Conservation (phyloP, 1,284 basidiomycete species). For the Irpex sp. region DNA sequence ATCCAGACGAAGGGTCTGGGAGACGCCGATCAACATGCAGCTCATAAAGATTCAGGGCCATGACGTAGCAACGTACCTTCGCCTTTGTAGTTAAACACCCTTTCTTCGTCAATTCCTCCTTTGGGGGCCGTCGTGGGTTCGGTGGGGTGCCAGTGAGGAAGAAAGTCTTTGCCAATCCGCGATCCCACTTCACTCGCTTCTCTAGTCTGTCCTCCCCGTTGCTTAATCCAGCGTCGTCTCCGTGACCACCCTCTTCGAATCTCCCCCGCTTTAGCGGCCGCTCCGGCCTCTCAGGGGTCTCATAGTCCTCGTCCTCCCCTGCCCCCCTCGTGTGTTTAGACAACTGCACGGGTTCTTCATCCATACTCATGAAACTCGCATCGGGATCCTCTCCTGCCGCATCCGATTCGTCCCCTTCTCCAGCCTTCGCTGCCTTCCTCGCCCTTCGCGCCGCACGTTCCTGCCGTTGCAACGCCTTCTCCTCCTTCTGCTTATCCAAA, state of each 20-base stretch:
- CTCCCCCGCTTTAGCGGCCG: conserved; percentile 30
- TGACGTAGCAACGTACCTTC: conserved; percentile 39
- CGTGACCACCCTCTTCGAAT: conserved; percentile 29
- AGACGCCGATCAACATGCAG: not conserved
- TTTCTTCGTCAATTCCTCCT: conserved; percentile 41
- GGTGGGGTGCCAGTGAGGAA: conserved; percentile 59
- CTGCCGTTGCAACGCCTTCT: conserved; percentile 54
- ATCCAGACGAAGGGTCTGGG: conserved; percentile 66
- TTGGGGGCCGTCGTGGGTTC: conserved; percentile 39
- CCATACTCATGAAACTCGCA: conserved; percentile 28
- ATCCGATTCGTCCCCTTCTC: not conserved
- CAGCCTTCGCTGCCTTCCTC: conserved; percentile 39
- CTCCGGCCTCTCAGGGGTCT: conserved; percentile 51
- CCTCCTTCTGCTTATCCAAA: conserved; percentile 68
- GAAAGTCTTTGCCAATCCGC: conserved; percentile 57
- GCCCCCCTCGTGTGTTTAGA: conserved; percentile 51
- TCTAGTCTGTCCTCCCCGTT: conserved; percentile 28
- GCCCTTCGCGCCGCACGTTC: conserved; percentile 67
- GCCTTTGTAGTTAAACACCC: conserved; percentile 63
- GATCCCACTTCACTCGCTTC: conserved; percentile 79
- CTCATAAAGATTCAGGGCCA: not conserved
- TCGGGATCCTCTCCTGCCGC: conserved; percentile 17
- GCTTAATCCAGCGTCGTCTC: conserved; percentile 16
- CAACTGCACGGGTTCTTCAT: conserved; percentile 20
- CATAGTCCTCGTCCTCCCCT: conserved; percentile 82